Evolutionary conservation across 2,329 filamentous ascomycete genomes (phyloP), one percentile per base, ranked within the genome.

Genomic region (Hysterium pulicare): DNA sequence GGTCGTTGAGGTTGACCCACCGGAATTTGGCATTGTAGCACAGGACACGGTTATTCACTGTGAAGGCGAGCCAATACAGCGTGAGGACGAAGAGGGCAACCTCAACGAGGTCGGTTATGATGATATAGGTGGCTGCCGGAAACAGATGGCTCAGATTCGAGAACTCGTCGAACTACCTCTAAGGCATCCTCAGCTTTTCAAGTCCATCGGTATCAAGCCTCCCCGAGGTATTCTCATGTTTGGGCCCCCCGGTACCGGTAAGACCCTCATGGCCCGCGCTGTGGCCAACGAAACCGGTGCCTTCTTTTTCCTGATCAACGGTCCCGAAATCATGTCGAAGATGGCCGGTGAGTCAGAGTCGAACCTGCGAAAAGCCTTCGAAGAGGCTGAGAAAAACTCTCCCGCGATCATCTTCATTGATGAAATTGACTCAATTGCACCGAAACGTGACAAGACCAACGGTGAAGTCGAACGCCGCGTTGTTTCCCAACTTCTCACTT

Each of bases 331-430:
- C 76, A 97, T 98, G 93, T 96, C 91, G 46, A 97, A 97, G 82
- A 97, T 97, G 93, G 93, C 93, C 46, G 93, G 93, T 81, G 93
- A 98, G 73, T 97, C 93, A 46, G 93, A 97, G 71, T 97, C 91
- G 46, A 97, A 97, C 71, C 73, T 98, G 55, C 86, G 93, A 61
- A 97, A 97, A 75, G 93, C 93, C n/a, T 98, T 98, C 61, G 93
- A 97, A 71, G 93, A 97, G 76, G 93, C 93, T 33, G 91, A 97
- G 78, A 97, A 97, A 84, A 97, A 97, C 76, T 95, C 91, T 0
- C 93, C 93, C 11, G 90, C 93, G 44, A 97, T 98, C 69, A 97
- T 98, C 73, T 98, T 97, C 78, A 97, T 98, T 55, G 93, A 98
- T 65, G 93, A 98, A 69, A 97, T 98, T 70, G 93, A 98, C 65